Evolutionary conservation across 768 basidiomycete species (phyloP), one percentile per base, ranked within the genome.

Genomic region (Lactarius akahatsu): DNA sequence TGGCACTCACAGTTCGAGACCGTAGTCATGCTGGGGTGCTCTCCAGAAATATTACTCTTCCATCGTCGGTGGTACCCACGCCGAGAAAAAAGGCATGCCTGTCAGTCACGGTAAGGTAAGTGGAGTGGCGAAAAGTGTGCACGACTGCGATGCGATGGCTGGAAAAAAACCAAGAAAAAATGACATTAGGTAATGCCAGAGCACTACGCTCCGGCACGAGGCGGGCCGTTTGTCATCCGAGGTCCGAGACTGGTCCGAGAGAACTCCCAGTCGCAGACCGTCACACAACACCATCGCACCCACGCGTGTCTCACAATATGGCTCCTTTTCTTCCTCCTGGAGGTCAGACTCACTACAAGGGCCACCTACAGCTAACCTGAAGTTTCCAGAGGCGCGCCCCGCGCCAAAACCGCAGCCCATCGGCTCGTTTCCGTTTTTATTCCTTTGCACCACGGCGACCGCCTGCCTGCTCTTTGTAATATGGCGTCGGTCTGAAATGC

Each of bases 371-470:
- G 47, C 66, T 69, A 50, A 67, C 62, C 1, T 54, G 6, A 50
- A 59, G 50, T 15, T 4, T 50, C 26, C 52, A 71, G 70, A 71
- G 41, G 57, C 87, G 7, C 80, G 80, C 40, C 77, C 78, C 57
- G 80, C 83, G 16, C 83, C 80, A 10, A 86, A 84, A 71, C 87
- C 87, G 13, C 81, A 88, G 67, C 88, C 88, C 18, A 79, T 88
- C 64, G 87, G 86, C 62, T 83, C 81, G 66, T 77, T 82, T 67
- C 77, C 82, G 32, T 67, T 85, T 69, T 74, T 89, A 13, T 73
- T 85, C 62, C 76, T 89, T 18, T 76, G 83, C 63, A 87, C 85
- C 36, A 81, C 80, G 11, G 85, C 82, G 69, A 83, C 82, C 1
- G 74, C 85, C 2, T 85, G 84, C 67, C 69, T 78, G 11, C 73